Evolutionary conservation across 495 filamentous ascomycete genomes (phyloP).

Genomic region (Talaromyces adpressus): DNA sequence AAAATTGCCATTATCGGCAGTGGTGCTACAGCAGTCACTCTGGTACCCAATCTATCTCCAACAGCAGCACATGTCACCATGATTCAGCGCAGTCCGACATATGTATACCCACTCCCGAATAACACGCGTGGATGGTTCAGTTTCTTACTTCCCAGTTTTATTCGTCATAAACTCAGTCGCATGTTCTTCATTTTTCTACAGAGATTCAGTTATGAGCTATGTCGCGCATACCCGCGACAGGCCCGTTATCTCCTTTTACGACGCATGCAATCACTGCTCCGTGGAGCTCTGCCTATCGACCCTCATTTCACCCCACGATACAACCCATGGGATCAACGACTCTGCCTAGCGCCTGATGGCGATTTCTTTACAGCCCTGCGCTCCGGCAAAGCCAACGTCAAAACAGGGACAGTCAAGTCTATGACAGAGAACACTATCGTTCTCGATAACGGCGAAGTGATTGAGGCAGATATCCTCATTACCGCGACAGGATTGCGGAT

Average conservation of each 20-base stretch:
- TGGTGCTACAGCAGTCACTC: constrained; percentile 51
- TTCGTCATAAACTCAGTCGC: constrained; percentile 32
- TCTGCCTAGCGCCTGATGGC: constrained; percentile 63
- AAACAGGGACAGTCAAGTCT: constrained; percentile 60
- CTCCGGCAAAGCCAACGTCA: constrained; percentile 50
- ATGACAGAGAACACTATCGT: constrained; percentile 53
- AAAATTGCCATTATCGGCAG: constrained; percentile 50
- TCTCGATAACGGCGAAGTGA: constrained; percentile 45
- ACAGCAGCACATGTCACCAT: constrained; percentile 44
- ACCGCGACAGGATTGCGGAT: constrained; percentile 67
- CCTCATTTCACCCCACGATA: constrained; percentile 69
- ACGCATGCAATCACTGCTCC: constrained; percentile 41
- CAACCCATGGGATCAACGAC: constrained; percentile 65
- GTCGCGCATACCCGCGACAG: constrained; percentile 45
- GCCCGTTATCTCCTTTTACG: constrained; percentile 39
- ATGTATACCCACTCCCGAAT: constrained; percentile 48
- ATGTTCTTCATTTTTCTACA: constrained; percentile 38
- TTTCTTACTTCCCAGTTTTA: constrained; percentile 33
- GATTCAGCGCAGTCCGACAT: constrained; percentile 52
- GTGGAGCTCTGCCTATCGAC: constrained; percentile 45
- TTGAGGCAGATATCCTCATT: constrained; percentile 66
- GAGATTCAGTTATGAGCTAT: constrained; percentile 46
- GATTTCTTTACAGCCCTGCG: constrained; percentile 64
- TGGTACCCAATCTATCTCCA: constrained; percentile 37
- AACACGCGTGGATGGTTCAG: constrained; percentile 24